Evolutionary conservation across 2,329 filamentous ascomycete species (phyloP), one percentile per base, ranked within the genome.

Genomic region (Stemphylium lycopersici): DNA sequence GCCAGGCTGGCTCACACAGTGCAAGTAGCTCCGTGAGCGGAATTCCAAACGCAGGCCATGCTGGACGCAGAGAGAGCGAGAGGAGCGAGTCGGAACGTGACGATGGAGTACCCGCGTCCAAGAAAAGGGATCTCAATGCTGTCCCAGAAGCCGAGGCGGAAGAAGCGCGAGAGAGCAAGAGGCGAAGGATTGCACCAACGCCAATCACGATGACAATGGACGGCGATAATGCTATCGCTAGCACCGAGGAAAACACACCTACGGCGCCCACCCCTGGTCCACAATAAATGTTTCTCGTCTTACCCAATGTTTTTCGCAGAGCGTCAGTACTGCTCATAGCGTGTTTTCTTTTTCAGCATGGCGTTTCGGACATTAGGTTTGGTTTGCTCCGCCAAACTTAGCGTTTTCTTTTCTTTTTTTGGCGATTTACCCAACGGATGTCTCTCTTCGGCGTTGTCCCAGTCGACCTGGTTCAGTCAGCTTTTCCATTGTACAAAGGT

Each of bases 21-120:
- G 81, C 84, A 4, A 79, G 81, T 39, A 83, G 79, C 60, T 79
- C 79, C n/a, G 74, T 80, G 24, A 81, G 78, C 60, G 78, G 78
- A 22, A 85, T 81, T 52, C 81, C 69, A 18, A 62, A 84, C 31
- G 58, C 58, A 13, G 51, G 52, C 11, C 44, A 60, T 13, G 15
- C 52, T 5, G 65, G 66, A 45, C 62, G 60, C 42, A 62, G 63
- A 59, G 70, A 69, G 53, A 71, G 68, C 58, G 71, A 75, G 48
- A 68, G 66, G 55, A 72, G 67, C 58, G 72, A 75, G 48, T 72
- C 72, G n/a, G 71, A 72, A 31, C 66, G 70, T 42, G 69, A 72
- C 47, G 69, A 75, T 48, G 63, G 60, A 10, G 66, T 47, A 4
- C 53, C 63, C n/a, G 55, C 53, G 6, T 46, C 54, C 7, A 73